Base-by-base conservation (phyloP, 2,329 filamentous ascomycete genomes). In the Mariannaea sp. region DNA sequence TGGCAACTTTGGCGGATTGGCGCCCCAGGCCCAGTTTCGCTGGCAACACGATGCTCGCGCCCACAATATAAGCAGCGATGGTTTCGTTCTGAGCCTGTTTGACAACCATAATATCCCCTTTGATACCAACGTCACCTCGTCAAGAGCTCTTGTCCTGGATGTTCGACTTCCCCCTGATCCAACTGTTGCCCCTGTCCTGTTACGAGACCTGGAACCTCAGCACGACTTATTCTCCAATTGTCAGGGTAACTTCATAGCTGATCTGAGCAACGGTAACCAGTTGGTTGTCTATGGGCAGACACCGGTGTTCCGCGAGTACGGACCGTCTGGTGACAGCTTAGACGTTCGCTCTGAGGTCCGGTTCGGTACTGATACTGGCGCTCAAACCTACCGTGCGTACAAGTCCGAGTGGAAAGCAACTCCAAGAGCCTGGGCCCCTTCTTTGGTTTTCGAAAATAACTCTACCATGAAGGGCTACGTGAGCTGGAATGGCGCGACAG, bases 21-120 rank as follows among this genome's bases (percentile, higher is more conserved):
- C 62, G 0, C 20, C 57, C 5, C 45, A 70, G n/a, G 68, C 63
- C 7, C 59, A 61, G 16, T 73, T 74, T 55, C 65, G 63, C 6
- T 73, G 71, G 58, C 70, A 73, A 53, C 72, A 72, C 44, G 64
- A 73, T 20, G 71, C 69, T 6, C 69, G 68, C 0, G 65, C 66
- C 9, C 56, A 64, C 5, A 59, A 61, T 5, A 56, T 64, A 1
- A 57, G 55, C 0, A 60, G 58, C 1, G 39, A 52, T 14, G 59
- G 51, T 8, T 56, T 69, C 19, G 49, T 59, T 1, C 56, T 73
- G 7, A 71, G 65, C 43, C 53, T 74, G 29, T 71, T 72, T 32
- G 69, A 74, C 61, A 73, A 74, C 36, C 69, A 65, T 33, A 72
- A 72, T 20, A 66, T 50, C 1, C 36, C 53, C 0, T 56, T 60